Base-by-base conservation (phyloP, 2,329 filamentous ascomycete species). In the Paecilomyces formosus region DNA sequence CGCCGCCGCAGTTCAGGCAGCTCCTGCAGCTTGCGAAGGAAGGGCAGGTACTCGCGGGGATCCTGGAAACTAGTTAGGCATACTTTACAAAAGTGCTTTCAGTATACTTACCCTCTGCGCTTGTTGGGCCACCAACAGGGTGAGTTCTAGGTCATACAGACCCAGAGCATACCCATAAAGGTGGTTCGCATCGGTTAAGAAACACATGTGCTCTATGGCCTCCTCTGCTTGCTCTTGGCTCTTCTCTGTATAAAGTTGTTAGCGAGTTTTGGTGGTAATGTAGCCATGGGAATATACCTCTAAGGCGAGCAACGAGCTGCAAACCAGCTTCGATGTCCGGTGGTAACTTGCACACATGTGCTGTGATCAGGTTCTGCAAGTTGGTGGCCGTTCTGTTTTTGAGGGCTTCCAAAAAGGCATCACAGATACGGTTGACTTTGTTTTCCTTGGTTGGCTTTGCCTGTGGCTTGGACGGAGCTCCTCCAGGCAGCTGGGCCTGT, bases 161-260 rank as follows among this genome's bases (percentile, higher is more conserved):
- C 92, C 92, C 1, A 99, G 80, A 0, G 94, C 90, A 60, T 92
- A 87, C 61, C 97, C 90, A 68, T 96, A 99, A 0, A 99, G 83
- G 45, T 87, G 86, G 72, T 97, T 95, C 53, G 95, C 88, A 73
- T 99, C 94, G 0, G 92, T 90, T 50, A 99, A 82, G 80, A 99
- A 99, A 79, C 92, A 97, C 60, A 99, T 97, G 69, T 99, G 94
- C 70, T 97, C 92, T 22, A 97, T 88, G 0, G 93, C 93, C 72
- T 88, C 88, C 65, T 97, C 93, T 0, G 91, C 90, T 64, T 92
- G 81, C 56, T 86, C 82, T 50, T 85, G 79, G 55, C 88, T 84
- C 64, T 88, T 82, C 57, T 83, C 81, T 76, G 54, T 8, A 45
- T 49, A 53, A 55, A 22, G 3, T 15, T 35, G 51, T 69, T 55